phyloP scores from a whole-genome alignment of 176 grass and related monocot genomes.

The Eleusine indica region DNA sequence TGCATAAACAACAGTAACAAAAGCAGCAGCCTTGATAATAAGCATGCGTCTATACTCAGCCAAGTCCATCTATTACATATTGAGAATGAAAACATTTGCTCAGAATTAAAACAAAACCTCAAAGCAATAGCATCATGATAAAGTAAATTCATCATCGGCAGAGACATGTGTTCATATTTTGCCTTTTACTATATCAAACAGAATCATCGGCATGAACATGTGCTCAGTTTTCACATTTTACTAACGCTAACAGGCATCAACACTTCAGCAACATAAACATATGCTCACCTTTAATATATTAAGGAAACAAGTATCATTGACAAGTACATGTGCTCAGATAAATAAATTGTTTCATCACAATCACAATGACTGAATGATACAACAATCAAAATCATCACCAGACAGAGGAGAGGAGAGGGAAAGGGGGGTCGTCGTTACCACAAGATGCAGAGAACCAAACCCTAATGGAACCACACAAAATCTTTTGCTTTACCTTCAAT shows the following conservation, averaged over 20 bases:
- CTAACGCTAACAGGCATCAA: neutral
- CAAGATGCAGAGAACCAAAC: no score
- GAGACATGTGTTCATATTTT: neutral
- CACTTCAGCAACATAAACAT: neutral
- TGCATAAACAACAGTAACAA: neutral
- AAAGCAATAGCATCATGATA: no score
- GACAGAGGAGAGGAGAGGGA: no score
- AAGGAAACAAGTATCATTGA: no score
- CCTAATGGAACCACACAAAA: no score
- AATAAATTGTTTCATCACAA: no score
- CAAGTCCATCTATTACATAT: neutral
- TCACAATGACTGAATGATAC: no score
- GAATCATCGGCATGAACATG: neutral
- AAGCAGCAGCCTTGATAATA: neutral
- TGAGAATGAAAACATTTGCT: neutral
- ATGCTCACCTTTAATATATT: neutral
- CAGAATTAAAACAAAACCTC: no score
- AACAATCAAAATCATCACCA: no score
- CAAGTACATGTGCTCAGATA: no score
- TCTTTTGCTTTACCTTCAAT: no score
- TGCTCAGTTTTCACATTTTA: neutral
- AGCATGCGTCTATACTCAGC: neutral
- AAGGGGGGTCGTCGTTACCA: no score
- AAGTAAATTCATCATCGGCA: neutral
- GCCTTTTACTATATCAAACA: neutral